These are phyloP conservation scores for Fusarium bulbicola DNA, from an alignment of 2,329 filamentous ascomycete species.

Conservation along the genomic window DNA sequence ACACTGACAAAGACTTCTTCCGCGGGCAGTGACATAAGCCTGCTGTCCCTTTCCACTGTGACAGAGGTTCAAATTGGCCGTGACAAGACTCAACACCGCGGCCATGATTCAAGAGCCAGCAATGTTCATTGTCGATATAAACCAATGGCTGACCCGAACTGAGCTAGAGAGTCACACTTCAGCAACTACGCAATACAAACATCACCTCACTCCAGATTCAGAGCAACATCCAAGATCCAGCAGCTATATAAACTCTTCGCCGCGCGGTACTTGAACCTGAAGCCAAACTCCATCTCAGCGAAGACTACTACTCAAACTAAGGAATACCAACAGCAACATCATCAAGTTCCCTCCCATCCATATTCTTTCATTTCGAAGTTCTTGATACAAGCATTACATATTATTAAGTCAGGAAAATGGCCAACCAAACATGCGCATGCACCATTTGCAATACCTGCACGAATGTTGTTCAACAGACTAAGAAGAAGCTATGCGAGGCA, in stretches of 20 bases:
- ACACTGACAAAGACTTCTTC: not conserved
- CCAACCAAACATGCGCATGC: not conserved
- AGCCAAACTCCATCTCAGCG: not conserved
- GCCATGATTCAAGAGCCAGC: not conserved
- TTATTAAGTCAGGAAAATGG: accelerated
- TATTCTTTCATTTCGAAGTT: not conserved
- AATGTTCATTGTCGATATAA: not conserved
- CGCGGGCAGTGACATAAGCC: accelerated
- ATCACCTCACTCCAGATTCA: not conserved
- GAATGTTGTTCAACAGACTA: not conserved
- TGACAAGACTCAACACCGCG: accelerated
- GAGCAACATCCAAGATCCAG: not conserved
- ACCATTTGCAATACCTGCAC: not conserved
- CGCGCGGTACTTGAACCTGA: not conserved
- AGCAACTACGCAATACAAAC: accelerated
- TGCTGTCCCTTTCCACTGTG: too few relatives aligned
- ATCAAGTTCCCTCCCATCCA: too few relatives aligned
- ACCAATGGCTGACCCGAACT: accelerated
- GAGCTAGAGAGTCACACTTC: not conserved
- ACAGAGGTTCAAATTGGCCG: too few relatives aligned
- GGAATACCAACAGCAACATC: too few relatives aligned
- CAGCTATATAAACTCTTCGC: not conserved
- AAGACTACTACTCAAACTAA: accelerated
- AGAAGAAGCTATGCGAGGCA: not conserved
- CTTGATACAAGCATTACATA: accelerated